Evolutionary conservation across 1,284 basidiomycete species (phyloP), one percentile per base, ranked within the genome.

Genomic region (Wallemia ichthyophaga): DNA sequence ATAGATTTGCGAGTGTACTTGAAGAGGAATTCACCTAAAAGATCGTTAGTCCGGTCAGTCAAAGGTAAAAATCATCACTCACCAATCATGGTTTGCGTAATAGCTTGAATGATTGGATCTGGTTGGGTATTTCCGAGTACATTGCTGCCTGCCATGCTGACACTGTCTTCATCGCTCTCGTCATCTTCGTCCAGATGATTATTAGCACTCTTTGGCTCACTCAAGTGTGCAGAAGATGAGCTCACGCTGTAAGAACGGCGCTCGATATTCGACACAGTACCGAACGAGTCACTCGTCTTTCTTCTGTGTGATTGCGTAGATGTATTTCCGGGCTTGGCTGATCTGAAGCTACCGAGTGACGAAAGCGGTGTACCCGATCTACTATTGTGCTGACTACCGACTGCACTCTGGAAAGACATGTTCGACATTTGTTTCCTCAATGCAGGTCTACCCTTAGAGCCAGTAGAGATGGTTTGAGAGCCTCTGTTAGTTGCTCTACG

Each of bases 41-140:
- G 17, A 31, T 31, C 7, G 28, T 31, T 31, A 31, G 28, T 17
- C 9, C 11, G n/a, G 5, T 48, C 5, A 48, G 37, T 48, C 11
- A 48, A 17, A 48, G 37, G 28, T 7, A 11, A 48, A 11, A 19
- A 48, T 48, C 37, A 21, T n/a, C 37, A 48, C 37, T 48, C n/a
- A 63, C 92, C 91, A 64, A 98, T 96, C 92, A 99, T 99, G 24
- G 91, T 95, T 75, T 96, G 89, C 2, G 92, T 98, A 66, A 98
- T 96, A 1, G 91, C 85, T 67, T 95, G 89, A 64, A 96, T 91
- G 63, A 89, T 73, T 1, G 74, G 15, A 88, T 92, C 24, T 80
- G 71, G 48, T 71, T 69, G 28, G 63, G 64, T 26, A 64, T 64
- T 33, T 63, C 59, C 23, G 48, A 37, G 11, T 48, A 53, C 5